These are phyloP conservation scores for Dioszegia hungarica DNA, from an alignment of 768 basidiomycete genomes.

Conservation along the genomic window DNA sequence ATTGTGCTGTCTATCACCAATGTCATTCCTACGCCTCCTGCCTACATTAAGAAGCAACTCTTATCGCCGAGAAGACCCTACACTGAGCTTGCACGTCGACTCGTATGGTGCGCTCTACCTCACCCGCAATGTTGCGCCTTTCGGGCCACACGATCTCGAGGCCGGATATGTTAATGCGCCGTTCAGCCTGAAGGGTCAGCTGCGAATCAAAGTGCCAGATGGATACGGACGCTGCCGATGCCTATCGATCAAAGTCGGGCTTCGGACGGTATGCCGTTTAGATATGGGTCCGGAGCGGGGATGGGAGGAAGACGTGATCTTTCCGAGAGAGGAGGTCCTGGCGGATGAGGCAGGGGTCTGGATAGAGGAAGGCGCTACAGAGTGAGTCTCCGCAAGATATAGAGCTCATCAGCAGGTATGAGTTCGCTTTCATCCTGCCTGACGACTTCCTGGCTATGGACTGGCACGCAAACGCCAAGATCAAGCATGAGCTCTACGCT, in stretches of 20 bases:
- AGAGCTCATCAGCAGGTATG: constrained; percentile 16
- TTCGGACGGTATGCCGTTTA: constrained; percentile 5
- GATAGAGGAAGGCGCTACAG: constrained; percentile 31
- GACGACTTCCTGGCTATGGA: constrained; percentile 27
- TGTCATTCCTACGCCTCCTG: constrained; percentile 1
- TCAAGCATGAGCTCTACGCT: constrained; percentile 23
- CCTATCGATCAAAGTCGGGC: constrained; percentile 7
- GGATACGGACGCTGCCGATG: constrained; percentile 6
- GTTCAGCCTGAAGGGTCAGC: constrained; percentile 11
- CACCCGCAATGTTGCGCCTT: neutral
- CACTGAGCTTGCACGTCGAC: constrained; percentile 8
- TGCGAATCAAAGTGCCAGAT: constrained; percentile 8
- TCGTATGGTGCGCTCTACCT: constrained; percentile 9
- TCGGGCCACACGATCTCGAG: neutral
- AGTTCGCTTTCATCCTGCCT: constrained; percentile 30
- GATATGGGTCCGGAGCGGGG: constrained; percentile 14
- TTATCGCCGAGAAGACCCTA: neutral
- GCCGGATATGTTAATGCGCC: neutral
- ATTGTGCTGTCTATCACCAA: no score
- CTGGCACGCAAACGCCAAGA: constrained; percentile 22
- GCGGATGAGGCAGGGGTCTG: constrained; percentile 27
- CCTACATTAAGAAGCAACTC: neutral
- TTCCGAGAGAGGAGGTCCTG: constrained; percentile 13
- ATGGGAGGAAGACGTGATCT: constrained; percentile 26
- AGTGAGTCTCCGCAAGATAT: neutral